Conservation (phyloP, 495 filamentous ascomycete genomes). For the Chaetomium fimeti region DNA sequence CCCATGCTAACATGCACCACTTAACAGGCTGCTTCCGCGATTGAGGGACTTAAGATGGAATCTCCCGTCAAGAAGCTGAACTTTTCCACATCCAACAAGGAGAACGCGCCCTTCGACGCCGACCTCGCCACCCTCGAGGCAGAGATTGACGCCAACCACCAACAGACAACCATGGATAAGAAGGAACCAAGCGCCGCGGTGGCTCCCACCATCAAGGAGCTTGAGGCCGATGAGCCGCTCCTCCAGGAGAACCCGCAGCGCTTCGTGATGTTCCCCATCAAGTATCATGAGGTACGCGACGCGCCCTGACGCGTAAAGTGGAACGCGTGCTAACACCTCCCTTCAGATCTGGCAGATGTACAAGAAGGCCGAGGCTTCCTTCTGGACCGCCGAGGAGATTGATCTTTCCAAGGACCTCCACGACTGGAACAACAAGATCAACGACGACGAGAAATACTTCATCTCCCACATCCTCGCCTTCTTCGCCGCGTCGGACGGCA, state of each 20-base stretch:
- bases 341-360: slow-evolving; percentile 99
- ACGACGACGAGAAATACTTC: slow-evolving; percentile 96
- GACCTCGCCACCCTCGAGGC: slow-evolving; percentile 56
- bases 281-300: slow-evolving; percentile 92
- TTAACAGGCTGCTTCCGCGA: slow-evolving; percentile 72
- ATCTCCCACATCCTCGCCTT: slow-evolving; percentile 98
- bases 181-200: slow-evolving; percentile 51
- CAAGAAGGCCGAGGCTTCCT: slow-evolving; percentile 99
- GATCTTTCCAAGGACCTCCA: slow-evolving; percentile 97
- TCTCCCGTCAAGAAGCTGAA: slow-evolving; percentile 87
- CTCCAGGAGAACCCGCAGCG: slow-evolving; percentile 94
- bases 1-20: slow-evolving; percentile 39
- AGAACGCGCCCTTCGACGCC: slow-evolving; percentile 68
- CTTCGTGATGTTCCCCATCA: slow-evolving; percentile 98
- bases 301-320: slow-evolving; percentile 68
- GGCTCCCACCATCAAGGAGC: slow-evolving; percentile 61
- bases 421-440: slow-evolving; percentile 98
- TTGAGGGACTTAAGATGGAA: slow-evolving; percentile 90
- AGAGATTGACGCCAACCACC: slow-evolving; percentile 53
- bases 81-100: slow-evolving; percentile 72
- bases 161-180: slow-evolving; percentile 45
- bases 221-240: slow-evolving; percentile 82
- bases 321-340: slow-evolving; percentile 34
- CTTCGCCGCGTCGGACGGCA: slow-evolving; percentile 99
- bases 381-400: slow-evolving; percentile 99